Conservation (phyloP, 2,329 filamentous ascomycete species). For the Capronia coronata region DNA sequence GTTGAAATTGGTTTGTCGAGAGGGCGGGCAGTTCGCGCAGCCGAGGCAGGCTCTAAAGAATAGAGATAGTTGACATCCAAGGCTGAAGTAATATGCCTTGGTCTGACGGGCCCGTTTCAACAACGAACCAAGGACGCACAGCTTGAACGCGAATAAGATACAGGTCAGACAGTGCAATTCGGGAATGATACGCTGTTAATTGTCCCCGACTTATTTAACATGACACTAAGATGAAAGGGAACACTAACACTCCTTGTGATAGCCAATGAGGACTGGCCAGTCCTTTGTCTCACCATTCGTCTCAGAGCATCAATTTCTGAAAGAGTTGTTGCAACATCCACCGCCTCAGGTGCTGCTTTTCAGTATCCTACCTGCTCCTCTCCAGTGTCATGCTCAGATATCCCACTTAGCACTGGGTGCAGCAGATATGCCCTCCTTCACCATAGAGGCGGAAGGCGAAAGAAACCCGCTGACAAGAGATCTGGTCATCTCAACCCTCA, state of each 20-base stretch:
- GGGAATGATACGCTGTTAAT: too few species aligned
- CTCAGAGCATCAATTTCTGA: conserved; percentile 7
- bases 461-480: conserved; percentile 62
- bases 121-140: too few species aligned
- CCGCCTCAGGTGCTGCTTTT: background rate
- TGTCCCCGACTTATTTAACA: background rate
- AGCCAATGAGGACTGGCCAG: background rate
- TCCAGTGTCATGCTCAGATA: conserved; percentile 3
- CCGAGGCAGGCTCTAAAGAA: conserved; percentile 7
- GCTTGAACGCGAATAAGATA: too few species aligned
- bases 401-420: background rate
- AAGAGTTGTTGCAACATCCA: conserved; percentile 1
- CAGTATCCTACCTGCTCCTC: background rate
- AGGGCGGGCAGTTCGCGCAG: background rate
- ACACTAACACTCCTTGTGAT: background rate
- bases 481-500: conserved; percentile 59
- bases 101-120: too few species aligned
- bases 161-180: too few species aligned
- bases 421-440: conserved; percentile 27
- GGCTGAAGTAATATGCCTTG: too few species aligned
- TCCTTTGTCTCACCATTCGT: conserved; percentile 12
- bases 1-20: background rate
- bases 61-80: too few species aligned
- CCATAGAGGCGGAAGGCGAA: conserved; percentile 51
- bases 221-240: background rate